Evolutionary conservation across 805 yeast genomes (phyloP).

Genomic region (Allodekkera sacchari): DNA sequence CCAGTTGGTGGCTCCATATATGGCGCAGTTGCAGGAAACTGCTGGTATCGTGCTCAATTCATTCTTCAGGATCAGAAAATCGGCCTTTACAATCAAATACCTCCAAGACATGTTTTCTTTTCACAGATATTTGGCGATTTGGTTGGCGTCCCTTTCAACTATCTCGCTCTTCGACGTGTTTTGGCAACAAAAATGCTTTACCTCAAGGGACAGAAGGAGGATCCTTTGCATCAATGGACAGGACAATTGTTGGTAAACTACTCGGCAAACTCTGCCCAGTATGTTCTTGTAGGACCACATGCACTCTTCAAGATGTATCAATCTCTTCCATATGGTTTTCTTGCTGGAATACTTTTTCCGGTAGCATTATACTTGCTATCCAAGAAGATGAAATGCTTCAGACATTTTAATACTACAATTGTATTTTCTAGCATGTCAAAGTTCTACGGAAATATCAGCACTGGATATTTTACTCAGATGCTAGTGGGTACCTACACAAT

Average conservation of each 20-base stretch:
- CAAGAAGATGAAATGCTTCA: slow-evolving; percentile 13
- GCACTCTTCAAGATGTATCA: slow-evolving; percentile 35
- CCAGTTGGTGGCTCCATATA: slow-evolving; percentile 43
- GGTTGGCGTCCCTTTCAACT: slow-evolving; percentile 46
- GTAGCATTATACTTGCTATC: slow-evolving; percentile 19
- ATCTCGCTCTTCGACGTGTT: slow-evolving; percentile 40
- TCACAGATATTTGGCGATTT: slow-evolving; percentile 46
- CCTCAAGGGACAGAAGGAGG: slow-evolving; percentile 21
- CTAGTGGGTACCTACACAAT: slow-evolving; percentile 40
- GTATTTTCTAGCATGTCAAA: slow-evolving; percentile 38
- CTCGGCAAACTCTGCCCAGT: slow-evolving; percentile 43
- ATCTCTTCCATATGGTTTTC: slow-evolving; percentile 36
- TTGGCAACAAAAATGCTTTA: slow-evolving; percentile 29
- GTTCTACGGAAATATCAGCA: slow-evolving; percentile 42
- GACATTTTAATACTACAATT: slow-evolving; percentile 39
- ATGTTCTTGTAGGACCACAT: slow-evolving; percentile 42
- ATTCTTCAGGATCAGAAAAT: slow-evolving; percentile 33
- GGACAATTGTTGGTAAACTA: slow-evolving; percentile 34
- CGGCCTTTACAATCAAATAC: slow-evolving; percentile 46
- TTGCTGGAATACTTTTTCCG: slow-evolving; percentile 33
- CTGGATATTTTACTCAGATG: slow-evolving; percentile 40
- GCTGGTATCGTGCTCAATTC: slow-evolving; percentile 44
- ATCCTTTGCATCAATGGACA: slow-evolving; percentile 46
- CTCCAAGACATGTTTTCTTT: slow-evolving; percentile 41
- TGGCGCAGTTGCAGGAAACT: slow-evolving; percentile 46